These are phyloP conservation scores for Monotropa hypopitys DNA, from an alignment of 179 eudicot genomes.

Conservation along the genomic window DNA sequence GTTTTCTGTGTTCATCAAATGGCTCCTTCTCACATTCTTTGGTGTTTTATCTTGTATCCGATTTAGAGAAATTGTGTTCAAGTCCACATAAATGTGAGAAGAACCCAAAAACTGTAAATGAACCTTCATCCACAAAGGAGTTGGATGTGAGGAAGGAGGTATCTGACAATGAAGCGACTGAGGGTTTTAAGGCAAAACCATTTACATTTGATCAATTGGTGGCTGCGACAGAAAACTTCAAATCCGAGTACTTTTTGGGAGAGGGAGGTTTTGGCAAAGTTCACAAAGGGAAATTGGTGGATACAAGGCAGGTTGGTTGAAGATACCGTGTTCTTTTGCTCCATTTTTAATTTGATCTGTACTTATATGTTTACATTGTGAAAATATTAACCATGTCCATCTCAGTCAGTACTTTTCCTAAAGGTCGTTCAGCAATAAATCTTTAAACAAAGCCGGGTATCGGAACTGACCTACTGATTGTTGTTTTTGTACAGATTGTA, in stretches of 20 bases:
- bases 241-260: constrained; percentile 19
- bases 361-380: neutral
- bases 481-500: constrained; percentile 31
- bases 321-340: neutral
- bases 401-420: neutral
- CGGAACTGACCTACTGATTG: neutral
- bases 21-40: neutral
- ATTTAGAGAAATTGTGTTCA: constrained; percentile 8
- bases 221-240: constrained; percentile 27
- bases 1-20: neutral
- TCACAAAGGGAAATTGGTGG: constrained; percentile 22
- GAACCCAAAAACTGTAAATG: constrained; percentile 9
- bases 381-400: neutral
- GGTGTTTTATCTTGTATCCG: constrained; percentile 2
- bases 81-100: constrained; percentile 1
- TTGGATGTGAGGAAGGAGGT: constrained; percentile 8
- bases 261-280: constrained; percentile 41
- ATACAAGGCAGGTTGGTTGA: constrained; percentile 25
- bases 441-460: neutral
- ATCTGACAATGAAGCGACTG: constrained; percentile 3
- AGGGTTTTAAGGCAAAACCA: constrained; percentile 11
- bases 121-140: constrained; percentile 3
- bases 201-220: constrained; percentile 25
- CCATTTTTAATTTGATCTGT: neutral
- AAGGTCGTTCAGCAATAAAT: neutral